Evolutionary conservation across 1,284 basidiomycete species (phyloP).

Genomic region (Mycosarcoma mackinlayi): DNA sequence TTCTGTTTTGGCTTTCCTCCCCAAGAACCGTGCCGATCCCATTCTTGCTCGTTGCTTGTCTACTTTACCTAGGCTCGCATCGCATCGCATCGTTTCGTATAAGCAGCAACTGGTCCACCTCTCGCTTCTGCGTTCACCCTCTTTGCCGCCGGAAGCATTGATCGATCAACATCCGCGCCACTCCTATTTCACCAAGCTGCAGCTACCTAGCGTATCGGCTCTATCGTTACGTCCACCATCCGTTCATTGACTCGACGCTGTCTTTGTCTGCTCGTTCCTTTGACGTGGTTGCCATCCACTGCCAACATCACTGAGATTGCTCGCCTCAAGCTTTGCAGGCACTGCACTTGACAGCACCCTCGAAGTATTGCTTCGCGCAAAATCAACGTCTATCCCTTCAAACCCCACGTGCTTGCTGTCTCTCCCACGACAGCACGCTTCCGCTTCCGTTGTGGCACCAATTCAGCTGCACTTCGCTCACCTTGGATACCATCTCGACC

Average conservation of each 20-base stretch:
- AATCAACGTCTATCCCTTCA: not conserved
- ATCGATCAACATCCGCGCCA: no score
- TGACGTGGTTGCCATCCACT: no score
- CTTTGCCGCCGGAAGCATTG: conserved; percentile 17
- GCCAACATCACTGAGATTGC: no score
- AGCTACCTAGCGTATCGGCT: no score
- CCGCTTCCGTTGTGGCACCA: not conserved
- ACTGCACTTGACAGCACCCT: no score
- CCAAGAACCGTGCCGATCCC: conserved; percentile 6
- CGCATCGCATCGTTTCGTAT: conserved; percentile 7
- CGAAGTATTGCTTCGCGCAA: no score
- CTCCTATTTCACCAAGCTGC: no score
- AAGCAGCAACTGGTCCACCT: conserved; percentile 8
- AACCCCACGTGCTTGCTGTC: conserved; percentile 1
- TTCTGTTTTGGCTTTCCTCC: not conserved
- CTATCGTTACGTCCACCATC: no score
- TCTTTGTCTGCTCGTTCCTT: no score
- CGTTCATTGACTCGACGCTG: no score
- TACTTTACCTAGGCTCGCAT: no score
- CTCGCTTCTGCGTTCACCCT: not conserved
- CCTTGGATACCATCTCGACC: not conserved
- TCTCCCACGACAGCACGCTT: not conserved
- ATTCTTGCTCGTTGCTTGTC: conserved; percentile 4
- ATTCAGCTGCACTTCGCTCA: conserved; percentile 3
- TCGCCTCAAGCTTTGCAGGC: no score